Evolutionary conservation across 352 stramenopile species (phyloP).

Genomic region (Pythium aphanidermatum): DNA sequence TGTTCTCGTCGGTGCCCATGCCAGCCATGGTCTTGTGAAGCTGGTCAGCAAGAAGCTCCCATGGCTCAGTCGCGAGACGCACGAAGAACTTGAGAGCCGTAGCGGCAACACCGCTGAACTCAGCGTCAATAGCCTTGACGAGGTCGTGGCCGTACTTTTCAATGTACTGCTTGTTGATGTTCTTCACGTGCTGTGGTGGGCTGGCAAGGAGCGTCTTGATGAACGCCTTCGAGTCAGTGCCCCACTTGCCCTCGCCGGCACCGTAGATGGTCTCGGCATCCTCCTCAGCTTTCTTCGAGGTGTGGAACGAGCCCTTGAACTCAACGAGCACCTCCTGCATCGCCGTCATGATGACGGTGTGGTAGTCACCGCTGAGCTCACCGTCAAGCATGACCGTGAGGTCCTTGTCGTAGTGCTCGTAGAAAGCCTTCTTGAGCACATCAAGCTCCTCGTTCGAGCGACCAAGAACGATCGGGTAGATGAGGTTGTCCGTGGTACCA

Average conservation of each 20-base stretch:
- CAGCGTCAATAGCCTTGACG: conserved; percentile 47
- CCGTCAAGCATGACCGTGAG: conserved; percentile 24
- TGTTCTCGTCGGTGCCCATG: conserved; percentile 61
- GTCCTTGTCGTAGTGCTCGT: conserved; percentile 35
- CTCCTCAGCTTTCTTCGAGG: conserved; percentile 49
- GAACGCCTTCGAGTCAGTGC: conserved; percentile 63
- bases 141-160: conserved; percentile 57
- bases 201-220: conserved; percentile 55
- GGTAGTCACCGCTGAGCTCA: conserved; percentile 34
- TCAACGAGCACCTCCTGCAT: conserved; percentile 22
- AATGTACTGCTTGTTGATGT: conserved; percentile 51
- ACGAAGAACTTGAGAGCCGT: conserved; percentile 57
- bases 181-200: conserved; percentile 48
- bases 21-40: conserved; percentile 63
- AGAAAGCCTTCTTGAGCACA: conserved; percentile 44
- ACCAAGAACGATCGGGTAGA: conserved; percentile 43
- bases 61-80: conserved; percentile 50
- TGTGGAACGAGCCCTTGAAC: conserved; percentile 46
- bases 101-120: conserved; percentile 57
- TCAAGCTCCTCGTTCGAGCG: conserved; percentile 31
- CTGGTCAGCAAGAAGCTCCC: conserved; percentile 49
- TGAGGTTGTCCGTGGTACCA: conserved; percentile 49
- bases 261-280: conserved; percentile 68
- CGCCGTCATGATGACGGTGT: conserved; percentile 29
- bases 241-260: conserved; percentile 71